Evolutionary conservation across 306 rosid species (phyloP).

Genomic region (Castanopsis chinensis): DNA sequence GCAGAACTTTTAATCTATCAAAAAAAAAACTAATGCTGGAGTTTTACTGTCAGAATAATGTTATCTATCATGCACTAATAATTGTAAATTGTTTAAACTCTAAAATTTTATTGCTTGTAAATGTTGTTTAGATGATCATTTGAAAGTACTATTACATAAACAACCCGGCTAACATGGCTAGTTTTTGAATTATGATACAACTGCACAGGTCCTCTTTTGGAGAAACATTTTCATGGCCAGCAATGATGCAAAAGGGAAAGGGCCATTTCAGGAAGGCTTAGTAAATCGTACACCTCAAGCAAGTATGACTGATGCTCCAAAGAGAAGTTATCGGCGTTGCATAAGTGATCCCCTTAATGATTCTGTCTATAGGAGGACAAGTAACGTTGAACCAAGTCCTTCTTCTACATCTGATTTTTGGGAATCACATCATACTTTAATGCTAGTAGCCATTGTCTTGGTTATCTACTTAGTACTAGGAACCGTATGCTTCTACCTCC

Average conservation of each 20-base stretch:
- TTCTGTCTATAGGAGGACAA: neutral
- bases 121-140: neutral
- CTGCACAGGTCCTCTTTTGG: conserved; percentile 23
- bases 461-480: conserved; percentile 38
- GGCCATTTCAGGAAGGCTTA: conserved; percentile 36
- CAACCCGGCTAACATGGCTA: conserved; percentile 1
- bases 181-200: conserved; percentile 14
- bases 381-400: conserved; percentile 18
- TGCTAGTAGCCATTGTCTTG: conserved; percentile 22
- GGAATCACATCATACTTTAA: conserved; percentile 29
- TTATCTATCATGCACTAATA: no score
- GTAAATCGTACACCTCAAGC: conserved; percentile 24
- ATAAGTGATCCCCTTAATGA: conserved; percentile 57
- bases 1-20: no score
- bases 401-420: conserved; percentile 19
- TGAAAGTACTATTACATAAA: neutral
- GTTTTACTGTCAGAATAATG: no score
- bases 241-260: conserved; percentile 28
- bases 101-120: neutral
- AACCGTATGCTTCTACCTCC: conserved; percentile 40
- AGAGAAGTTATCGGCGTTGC: conserved; percentile 34
- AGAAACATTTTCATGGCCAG: conserved; percentile 45
- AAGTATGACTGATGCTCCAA: conserved; percentile 11
- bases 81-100: neutral
- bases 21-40: no score